Evolutionary conservation across 306 rosid genomes (phyloP), one percentile per base, ranked within the genome.

Genomic region (Spatholobus suberectus): DNA sequence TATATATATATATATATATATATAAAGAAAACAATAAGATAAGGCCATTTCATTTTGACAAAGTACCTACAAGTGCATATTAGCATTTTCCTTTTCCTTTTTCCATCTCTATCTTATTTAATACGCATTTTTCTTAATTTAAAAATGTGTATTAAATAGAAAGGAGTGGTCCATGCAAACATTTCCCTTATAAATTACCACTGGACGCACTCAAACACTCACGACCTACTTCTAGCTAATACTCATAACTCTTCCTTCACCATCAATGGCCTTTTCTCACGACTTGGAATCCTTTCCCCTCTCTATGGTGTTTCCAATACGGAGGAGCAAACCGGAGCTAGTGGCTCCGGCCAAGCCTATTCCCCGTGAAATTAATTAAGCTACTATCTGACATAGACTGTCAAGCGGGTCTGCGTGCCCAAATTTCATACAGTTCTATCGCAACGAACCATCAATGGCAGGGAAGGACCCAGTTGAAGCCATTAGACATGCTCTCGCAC

Each of bases 291-390:
- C 63, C 0, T 14, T 66, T 12, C 34, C 82, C 20, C 38, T 74
- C 38, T 27, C 82, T 49, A 54, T 51, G 1, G 67, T 35, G 40
- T 78, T 66, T 3, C 5, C 7, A 1, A 75, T 78, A 0, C 75
- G 47, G 20, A 66, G 82, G 49, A 49, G 6, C 0, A 4, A 66
- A 51, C 75, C 75, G 8, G 82, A 78, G 54, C 38, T 78, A 24
- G 82, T 66, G 38, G 75, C 82, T 35, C 82, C 82, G 13, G 66
- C 75, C 1, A 68, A 24, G 18, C 51, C 75, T 17, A 66, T 67
- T 4, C 82, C 82, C 18, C 75, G 0, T 1, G 82, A 79, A 37
- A 37, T 0, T 0, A 37, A 37, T 0, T 0, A 67, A 79, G 32
- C 43, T 0, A 2, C 21, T 79, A 5, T 79, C 82, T 3, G 82